Evolutionary conservation across 495 filamentous ascomycete species (phyloP).

Genomic region (Penicillium roqueforti): DNA sequence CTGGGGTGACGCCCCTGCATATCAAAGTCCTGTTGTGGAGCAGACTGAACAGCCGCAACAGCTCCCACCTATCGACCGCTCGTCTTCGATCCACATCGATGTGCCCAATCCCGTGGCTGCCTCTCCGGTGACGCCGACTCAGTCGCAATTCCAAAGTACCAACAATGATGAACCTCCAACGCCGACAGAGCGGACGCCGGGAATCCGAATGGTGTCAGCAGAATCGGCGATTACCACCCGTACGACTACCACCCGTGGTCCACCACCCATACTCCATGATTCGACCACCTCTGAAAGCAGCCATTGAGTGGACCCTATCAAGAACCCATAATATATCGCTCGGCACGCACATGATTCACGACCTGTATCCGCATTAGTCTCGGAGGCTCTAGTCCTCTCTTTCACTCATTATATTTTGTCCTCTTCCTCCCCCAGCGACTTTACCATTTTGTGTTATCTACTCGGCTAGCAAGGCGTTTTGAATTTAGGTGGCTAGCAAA

Average conservation of each 20-base stretch:
- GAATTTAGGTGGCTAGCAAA: neutral
- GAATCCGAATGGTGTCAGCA: neutral
- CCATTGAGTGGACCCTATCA: no score
- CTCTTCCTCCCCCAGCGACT: neutral
- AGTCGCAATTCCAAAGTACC: slow-evolving; percentile 7
- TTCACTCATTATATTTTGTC: neutral
- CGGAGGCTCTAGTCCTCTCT: neutral
- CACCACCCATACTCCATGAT: neutral
- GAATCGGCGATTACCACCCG: neutral
- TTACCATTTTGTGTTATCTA: neutral
- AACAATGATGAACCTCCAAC: slow-evolving; percentile 9
- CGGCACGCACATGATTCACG: slow-evolving; percentile 7
- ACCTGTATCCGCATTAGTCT: slow-evolving; percentile 12
- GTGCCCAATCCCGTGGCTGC: slow-evolving; percentile 32
- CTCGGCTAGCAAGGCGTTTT: slow-evolving; percentile 7
- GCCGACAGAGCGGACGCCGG: slow-evolving; percentile 1
- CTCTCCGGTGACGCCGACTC: slow-evolving; percentile 30
- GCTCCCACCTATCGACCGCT: slow-evolving; percentile 21
- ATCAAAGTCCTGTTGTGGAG: slow-evolving; percentile 34
- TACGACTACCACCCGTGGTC: neutral
- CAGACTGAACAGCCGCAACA: slow-evolving; percentile 13
- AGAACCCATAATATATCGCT: neutral
- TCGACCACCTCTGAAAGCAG: neutral
- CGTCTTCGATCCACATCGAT: slow-evolving; percentile 42
- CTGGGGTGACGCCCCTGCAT: slow-evolving; percentile 49